Evolutionary conservation across 345 rosid genomes (phyloP).

Genomic region (Crucihimalaya himalaica): DNA sequence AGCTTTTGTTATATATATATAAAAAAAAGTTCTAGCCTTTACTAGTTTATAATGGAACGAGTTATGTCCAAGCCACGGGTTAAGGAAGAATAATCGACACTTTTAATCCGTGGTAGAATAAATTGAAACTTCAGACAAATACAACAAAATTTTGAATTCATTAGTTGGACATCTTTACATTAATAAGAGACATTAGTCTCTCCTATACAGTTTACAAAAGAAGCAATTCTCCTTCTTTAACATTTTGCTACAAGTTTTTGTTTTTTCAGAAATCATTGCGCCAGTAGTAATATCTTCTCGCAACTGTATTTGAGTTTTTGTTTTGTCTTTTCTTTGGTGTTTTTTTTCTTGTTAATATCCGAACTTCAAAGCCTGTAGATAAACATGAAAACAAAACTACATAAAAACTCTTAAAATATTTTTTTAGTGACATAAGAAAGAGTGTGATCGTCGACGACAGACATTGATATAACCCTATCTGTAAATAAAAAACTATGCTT

Average conservation of each 20-base stretch:
- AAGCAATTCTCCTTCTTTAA: background rate
- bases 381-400: slow-evolving; percentile 10
- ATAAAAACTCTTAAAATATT: background rate
- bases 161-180: slow-evolving; percentile 6
- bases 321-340: background rate
- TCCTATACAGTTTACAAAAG: background rate
- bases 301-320: background rate
- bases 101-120: background rate
- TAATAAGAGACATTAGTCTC: background rate
- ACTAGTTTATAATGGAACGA: background rate
- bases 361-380: background rate
- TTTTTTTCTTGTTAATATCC: background rate
- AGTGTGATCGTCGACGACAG: slow-evolving; percentile 6
- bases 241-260: background rate
- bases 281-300: background rate
- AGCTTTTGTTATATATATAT: too few species aligned
- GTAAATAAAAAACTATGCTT: background rate
- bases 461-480: slow-evolving; percentile 2
- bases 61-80: background rate
- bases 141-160: background rate
- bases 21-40: too few species aligned
- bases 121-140: background rate
- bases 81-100: background rate
- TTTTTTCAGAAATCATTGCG: background rate
- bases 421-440: background rate